phyloP scores from a whole-genome alignment of 1,139 yeast species.

The Yamadazyma triangularis region DNA sequence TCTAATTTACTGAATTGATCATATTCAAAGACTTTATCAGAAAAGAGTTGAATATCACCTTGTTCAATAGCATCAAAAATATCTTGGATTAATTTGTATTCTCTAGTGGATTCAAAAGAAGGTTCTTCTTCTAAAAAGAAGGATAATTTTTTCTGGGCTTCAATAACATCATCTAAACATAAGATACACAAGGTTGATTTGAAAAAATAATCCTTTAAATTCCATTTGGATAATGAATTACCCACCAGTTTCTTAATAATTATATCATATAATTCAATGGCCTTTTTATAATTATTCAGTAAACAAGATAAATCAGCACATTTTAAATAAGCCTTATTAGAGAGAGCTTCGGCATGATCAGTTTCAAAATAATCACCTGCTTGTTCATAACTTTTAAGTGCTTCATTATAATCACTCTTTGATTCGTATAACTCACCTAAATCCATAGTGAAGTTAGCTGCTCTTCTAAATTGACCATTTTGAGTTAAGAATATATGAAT shows the following conservation, averaged over 20 bases:
- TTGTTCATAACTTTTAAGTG: slow-evolving; percentile 76
- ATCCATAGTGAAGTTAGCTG: slow-evolving; percentile 91
- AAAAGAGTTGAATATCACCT: slow-evolving; percentile 75
- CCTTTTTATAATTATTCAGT: slow-evolving; percentile 64
- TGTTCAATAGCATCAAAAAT: slow-evolving; percentile 68
- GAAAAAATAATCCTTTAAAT: slow-evolving; percentile 84
- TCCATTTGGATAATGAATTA: slow-evolving; percentile 81
- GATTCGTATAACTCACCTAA: slow-evolving; percentile 82
- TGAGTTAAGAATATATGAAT: slow-evolving; percentile 74
- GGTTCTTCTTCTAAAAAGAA: slow-evolving; percentile 71
- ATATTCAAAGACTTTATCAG: slow-evolving; percentile 72
- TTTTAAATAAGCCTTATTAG: slow-evolving; percentile 82
- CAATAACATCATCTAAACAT: slow-evolving; percentile 80
- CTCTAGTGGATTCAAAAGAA: slow-evolving; percentile 74
- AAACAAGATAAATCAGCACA: slow-evolving; percentile 89
- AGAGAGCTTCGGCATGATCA: slow-evolving; percentile 89
- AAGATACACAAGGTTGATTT: slow-evolving; percentile 79
- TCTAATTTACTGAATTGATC: slow-evolving; percentile 90
- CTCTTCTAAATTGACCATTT: slow-evolving; percentile 93
- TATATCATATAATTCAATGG: slow-evolving; percentile 70
- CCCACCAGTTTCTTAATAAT: slow-evolving; percentile 74
- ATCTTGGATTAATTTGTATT: slow-evolving; percentile 60
- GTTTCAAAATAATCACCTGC: slow-evolving; percentile 96
- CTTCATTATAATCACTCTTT: slow-evolving; percentile 60
- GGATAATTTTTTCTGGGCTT: slow-evolving; percentile 70